Conservation (phyloP, 169 alveolate genomes). For the Plasmodium vivax region DNA sequence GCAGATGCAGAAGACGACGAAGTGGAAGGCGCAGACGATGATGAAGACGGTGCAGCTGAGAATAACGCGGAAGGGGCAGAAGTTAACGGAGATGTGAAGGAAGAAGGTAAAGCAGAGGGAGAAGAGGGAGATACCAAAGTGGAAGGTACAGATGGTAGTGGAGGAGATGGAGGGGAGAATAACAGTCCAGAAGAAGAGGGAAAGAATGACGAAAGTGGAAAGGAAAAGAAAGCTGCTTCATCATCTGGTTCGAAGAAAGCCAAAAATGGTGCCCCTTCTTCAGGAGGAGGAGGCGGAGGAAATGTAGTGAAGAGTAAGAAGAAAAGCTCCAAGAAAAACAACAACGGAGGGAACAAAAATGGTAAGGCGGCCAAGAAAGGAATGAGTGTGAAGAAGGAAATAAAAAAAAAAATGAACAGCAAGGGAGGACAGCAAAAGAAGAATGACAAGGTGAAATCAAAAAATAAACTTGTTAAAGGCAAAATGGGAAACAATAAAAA, state of each 20-base stretch:
- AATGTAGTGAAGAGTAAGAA: not conserved
- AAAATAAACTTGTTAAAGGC: slow-evolving; percentile 1
- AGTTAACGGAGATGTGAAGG: not conserved
- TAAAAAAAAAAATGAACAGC: slow-evolving; percentile 8
- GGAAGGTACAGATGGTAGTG: not conserved
- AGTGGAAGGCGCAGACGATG: not conserved
- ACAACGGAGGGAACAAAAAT: not conserved
- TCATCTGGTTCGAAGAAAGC: not conserved
- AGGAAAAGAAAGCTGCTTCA: not conserved
- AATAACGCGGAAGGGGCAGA: not conserved
- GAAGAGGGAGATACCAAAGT: slow-evolving; percentile 1
- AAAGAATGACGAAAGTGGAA: not conserved
- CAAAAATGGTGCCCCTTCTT: not conserved
- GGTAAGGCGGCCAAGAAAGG: slow-evolving; percentile 18
- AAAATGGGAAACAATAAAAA: slow-evolving; percentile 5
- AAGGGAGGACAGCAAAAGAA: slow-evolving; percentile 21
- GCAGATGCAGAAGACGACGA: not conserved
- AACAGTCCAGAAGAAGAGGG: not conserved
- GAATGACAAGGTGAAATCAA: not conserved
- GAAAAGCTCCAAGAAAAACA: not conserved
- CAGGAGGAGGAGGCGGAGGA: not conserved
- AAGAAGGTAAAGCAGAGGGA: not conserved
- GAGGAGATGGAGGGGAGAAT: not conserved
- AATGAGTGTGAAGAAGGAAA: slow-evolving; percentile 10
- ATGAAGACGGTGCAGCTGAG: not conserved